These are phyloP conservation scores for Yueomyces sp. DNA, from an alignment of 805 yeast species.

Conservation along the genomic window DNA sequence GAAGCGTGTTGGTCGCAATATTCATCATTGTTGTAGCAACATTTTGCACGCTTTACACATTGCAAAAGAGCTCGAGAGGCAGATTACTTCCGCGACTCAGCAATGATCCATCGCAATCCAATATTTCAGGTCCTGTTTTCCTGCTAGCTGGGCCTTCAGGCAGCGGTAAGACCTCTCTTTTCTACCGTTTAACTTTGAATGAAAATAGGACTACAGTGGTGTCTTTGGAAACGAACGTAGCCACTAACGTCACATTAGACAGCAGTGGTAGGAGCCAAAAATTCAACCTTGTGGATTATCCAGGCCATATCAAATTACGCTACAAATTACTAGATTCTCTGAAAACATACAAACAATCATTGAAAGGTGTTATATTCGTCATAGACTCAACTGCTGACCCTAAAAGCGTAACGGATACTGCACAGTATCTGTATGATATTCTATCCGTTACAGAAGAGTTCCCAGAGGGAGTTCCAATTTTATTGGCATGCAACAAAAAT, in stretches of 20 bases:
- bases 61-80: too few relatives aligned
- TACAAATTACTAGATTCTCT: constrained; percentile 39
- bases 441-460: constrained; percentile 44
- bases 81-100: too few relatives aligned
- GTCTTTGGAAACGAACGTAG: constrained; percentile 36
- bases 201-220: constrained; percentile 22
- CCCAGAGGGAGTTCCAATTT: constrained; percentile 60
- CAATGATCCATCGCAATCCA: too few relatives aligned
- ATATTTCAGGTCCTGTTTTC: constrained; percentile 32
- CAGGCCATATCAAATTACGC: constrained; percentile 75
- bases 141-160: constrained; percentile 51
- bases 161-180: constrained; percentile 47
- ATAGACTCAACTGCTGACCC: constrained; percentile 60
- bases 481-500: constrained; percentile 72
- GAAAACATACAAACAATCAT: constrained; percentile 25
- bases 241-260: constrained; percentile 7
- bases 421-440: constrained; percentile 45
- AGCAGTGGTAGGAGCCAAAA: constrained; percentile 18
- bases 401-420: constrained; percentile 36
- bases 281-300: constrained; percentile 59
- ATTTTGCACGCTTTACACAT: too few relatives aligned
- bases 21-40: too few relatives aligned
- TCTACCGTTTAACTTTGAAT: constrained; percentile 12
- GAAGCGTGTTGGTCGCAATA: too few relatives aligned
- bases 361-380: constrained; percentile 61